These are phyloP conservation scores for Lipomyces sp. DNA, from an alignment of 805 yeast species.

Conservation along the genomic window DNA sequence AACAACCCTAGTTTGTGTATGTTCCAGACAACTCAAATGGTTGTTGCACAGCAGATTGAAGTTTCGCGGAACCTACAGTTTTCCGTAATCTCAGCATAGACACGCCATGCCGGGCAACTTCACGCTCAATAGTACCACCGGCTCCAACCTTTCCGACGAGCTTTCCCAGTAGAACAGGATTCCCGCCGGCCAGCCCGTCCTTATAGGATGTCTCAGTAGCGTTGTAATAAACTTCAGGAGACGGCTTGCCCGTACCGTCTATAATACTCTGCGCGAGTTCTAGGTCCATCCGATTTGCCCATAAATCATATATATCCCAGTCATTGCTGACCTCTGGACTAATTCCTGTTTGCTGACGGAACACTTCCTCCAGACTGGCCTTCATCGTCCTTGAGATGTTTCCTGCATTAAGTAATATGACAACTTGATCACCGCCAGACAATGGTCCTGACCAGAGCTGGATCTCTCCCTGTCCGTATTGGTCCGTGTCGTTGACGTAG, in stretches of 20 bases:
- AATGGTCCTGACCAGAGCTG: constrained; percentile 1
- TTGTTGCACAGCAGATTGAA: too few relatives aligned
- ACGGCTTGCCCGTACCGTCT: background rate
- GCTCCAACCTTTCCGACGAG: background rate
- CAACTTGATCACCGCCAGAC: background rate
- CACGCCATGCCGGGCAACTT: background rate
- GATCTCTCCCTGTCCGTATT: background rate
- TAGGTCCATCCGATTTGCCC: background rate
- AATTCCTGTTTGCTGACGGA: background rate
- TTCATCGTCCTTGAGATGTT: background rate
- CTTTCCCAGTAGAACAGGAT: background rate
- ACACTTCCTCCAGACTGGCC: background rate
- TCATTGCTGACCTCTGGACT: background rate
- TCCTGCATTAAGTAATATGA: background rate
- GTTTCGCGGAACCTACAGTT: too few relatives aligned
- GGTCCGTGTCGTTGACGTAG: background rate
- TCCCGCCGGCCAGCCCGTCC: background rate
- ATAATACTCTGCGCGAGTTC: background rate
- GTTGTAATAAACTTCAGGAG: background rate
- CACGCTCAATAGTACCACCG: background rate
- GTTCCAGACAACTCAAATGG: too few relatives aligned
- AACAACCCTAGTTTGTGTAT: too few relatives aligned
- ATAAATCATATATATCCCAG: background rate
- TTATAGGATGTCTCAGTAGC: background rate
- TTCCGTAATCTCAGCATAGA: background rate